These are phyloP conservation scores for Arachis monticola DNA, from an alignment of 331 rosid species.

Conservation along the genomic window DNA sequence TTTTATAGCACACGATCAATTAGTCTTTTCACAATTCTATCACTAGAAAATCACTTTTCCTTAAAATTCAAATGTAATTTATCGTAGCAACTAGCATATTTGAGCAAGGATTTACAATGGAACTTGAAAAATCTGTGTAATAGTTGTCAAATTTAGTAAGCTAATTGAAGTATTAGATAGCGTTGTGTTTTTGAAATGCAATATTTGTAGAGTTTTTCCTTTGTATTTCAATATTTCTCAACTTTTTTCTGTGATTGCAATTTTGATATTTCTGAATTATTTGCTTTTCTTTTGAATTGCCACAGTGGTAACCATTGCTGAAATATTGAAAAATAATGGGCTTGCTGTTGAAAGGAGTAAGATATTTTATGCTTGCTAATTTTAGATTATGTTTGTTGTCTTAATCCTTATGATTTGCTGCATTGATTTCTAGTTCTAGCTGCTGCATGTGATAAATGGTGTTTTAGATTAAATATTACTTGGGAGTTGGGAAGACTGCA, in stretches of 20 bases:
- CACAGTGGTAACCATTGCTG: constrained; percentile 84
- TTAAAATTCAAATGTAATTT: no score
- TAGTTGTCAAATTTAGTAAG: neutral
- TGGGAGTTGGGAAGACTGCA: no score
- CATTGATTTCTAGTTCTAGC: constrained; percentile 26
- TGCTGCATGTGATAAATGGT: no score
- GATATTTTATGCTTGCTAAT: constrained; percentile 28
- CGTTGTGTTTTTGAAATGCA: no score
- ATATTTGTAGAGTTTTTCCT: neutral
- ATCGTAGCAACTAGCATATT: no score
- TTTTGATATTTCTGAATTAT: constrained; percentile 26
- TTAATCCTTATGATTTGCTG: constrained; percentile 62
- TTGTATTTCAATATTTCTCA: neutral
- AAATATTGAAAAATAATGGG: constrained; percentile 84
- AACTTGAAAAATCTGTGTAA: no score
- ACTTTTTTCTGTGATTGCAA: neutral
- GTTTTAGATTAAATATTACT: no score
- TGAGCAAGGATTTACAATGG: no score
- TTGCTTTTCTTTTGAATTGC: constrained; percentile 52
- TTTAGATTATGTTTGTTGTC: neutral
- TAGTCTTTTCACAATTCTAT: neutral
- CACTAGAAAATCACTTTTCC: no score
- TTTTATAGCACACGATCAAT: no score
- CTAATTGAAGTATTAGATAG: no score
- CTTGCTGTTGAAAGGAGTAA: constrained; percentile 86